Conservation (phyloP, 495 filamentous ascomycete species). For the Hyaloscypha variabilis region DNA sequence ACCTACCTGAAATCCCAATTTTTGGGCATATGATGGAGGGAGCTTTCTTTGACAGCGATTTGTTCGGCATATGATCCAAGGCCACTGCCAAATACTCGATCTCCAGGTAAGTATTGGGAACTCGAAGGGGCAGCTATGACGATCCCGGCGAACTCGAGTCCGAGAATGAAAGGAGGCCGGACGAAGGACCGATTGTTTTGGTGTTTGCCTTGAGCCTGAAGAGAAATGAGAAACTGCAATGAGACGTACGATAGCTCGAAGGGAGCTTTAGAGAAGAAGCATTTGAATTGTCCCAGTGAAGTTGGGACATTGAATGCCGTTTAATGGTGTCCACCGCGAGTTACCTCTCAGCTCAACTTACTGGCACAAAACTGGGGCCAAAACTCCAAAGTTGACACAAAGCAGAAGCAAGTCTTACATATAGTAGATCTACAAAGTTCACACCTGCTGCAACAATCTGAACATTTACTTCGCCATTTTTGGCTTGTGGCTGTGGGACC, state of each 20-base stretch:
- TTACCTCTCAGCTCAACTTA: too few species aligned
- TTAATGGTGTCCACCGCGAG: too few species aligned
- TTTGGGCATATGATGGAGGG: slow-evolving; percentile 24
- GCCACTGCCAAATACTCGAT: slow-evolving; percentile 30
- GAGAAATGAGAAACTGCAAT: neutral
- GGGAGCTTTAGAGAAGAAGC: neutral
- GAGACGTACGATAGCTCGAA: too few species aligned
- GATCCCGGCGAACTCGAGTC: slow-evolving; percentile 36
- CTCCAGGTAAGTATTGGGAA: slow-evolving; percentile 27
- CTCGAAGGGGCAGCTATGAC: slow-evolving; percentile 20
- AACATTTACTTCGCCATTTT: slow-evolving; percentile 28
- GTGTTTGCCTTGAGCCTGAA: slow-evolving; percentile 39
- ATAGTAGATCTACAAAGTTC: slow-evolving; percentile 33
- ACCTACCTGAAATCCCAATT: slow-evolving; percentile 28
- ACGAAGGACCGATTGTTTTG: slow-evolving; percentile 41
- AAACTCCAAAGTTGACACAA: neutral
- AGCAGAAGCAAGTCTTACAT: slow-evolving; percentile 18
- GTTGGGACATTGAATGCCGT: neutral
- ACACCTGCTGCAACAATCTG: slow-evolving; percentile 28
- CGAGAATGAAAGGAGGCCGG: slow-evolving; percentile 38
- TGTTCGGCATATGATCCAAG: slow-evolving; percentile 29
- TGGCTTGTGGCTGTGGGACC: slow-evolving; percentile 20
- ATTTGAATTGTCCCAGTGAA: neutral
- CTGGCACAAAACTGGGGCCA: too few species aligned
- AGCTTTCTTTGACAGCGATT: slow-evolving; percentile 20